Evolutionary conservation across 139 green algal genomes (phyloP), one percentile per base, ranked within the genome.

Genomic region (Astrephomene gubernaculifera): DNA sequence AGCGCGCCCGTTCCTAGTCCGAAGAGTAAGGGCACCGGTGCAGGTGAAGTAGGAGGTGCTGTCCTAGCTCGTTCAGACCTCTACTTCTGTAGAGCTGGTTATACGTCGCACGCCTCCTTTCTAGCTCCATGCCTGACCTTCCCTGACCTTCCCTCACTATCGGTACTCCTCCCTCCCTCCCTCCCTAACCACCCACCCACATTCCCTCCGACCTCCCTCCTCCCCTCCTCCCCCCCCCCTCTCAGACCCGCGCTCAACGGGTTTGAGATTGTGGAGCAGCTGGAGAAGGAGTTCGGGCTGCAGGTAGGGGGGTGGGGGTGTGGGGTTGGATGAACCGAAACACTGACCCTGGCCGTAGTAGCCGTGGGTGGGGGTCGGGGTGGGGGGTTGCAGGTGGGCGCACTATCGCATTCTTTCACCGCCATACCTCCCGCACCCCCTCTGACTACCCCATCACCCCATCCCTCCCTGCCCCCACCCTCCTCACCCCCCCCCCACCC

Each of bases 221-320:
- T 24, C 5, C 14, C 21, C 21, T 24, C 54, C n/a, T n/a, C n/a
- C 54, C n/a, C 24, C 61, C 29, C 33, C 5, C 38, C 25, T 33
- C 21, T n/a, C 83, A 88, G 91, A 7, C 93, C 94, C 14, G 89
- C 94, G 8, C 87, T 96, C 33, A 94, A 96, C 65, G 91, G 92
- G 1, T 92, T 97, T 81, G 93, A 97, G 80, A 94, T 97, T 75
- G 88, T 96, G 6, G 94, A 96, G 82, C 90, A 96, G 88, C 94
- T 97, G 71, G 93, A 96, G 87, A 88, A 89, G 73, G 93, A 96
- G 91, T 85, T 85, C 64, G 60, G 60, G 25, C 64, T 85, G 64
- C 79, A 82, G 74, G 74, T 82, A 38, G 36, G 49, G 71, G 19
- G 57, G 57, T 19, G 57, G 21, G 19, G 22, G 57, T 65, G n/a